Conservation (phyloP, 2,329 filamentous ascomycete genomes). For the Trichoderma atrobrunneum region DNA sequence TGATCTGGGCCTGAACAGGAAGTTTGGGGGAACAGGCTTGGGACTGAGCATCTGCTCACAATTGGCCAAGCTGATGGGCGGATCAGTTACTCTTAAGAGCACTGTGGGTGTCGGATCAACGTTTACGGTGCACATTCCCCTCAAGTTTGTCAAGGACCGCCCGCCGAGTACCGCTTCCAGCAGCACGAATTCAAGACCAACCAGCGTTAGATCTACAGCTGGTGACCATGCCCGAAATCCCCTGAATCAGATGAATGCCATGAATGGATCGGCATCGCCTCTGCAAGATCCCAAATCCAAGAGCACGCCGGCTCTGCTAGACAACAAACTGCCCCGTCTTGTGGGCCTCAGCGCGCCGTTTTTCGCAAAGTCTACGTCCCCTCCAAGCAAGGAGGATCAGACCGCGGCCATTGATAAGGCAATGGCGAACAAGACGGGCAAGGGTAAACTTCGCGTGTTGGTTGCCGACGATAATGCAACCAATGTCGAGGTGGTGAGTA, state of each 20-base stretch:
- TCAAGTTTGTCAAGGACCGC: conserved; percentile 67
- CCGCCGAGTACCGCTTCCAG: conserved; percentile 55
- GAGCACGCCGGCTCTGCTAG: conserved; percentile 18
- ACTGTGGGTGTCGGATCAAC: conserved; percentile 71
- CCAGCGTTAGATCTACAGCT: conserved; percentile 45
- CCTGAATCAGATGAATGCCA: conserved; percentile 26
- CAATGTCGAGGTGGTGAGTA: conserved; percentile 57
- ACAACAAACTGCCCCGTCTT: conserved; percentile 63
- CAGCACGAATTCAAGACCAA: conserved; percentile 49
- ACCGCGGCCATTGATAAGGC: conserved; percentile 64
- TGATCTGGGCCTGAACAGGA: conserved; percentile 84
- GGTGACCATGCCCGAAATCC: conserved; percentile 37
- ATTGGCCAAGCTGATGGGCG: conserved; percentile 78
- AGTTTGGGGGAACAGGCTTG: conserved; percentile 83
- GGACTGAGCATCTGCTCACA: conserved; percentile 89
- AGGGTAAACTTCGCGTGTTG: conserved; percentile 70
- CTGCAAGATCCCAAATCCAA: conserved; percentile 18
- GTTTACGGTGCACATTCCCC: conserved; percentile 79
- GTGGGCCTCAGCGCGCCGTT: conserved; percentile 82
- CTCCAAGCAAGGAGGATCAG: conserved; percentile 52
- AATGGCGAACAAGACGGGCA: conserved; percentile 57
- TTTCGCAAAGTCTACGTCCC: conserved; percentile 52
- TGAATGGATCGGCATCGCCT: conserved; percentile 24
- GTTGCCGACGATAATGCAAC: conserved; percentile 71
- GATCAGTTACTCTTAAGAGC: conserved; percentile 69